These are phyloP conservation scores for Trametes sp. DNA, from an alignment of 1,284 basidiomycete species.

Conservation along the genomic window DNA sequence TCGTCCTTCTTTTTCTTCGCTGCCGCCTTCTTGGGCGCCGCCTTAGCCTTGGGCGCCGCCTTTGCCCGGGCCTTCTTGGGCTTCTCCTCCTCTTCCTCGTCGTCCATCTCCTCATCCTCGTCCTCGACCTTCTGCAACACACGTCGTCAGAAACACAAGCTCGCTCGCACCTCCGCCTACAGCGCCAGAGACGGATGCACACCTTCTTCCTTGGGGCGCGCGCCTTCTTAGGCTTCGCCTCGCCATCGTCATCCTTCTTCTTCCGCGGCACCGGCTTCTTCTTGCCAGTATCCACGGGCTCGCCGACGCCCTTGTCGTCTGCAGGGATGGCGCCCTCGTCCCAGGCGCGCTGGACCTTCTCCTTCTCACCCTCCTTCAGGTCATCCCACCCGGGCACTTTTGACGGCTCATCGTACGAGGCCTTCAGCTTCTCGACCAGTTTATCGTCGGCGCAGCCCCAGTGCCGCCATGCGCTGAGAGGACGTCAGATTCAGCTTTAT, in stretches of 20 bases:
- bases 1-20: conserved; percentile 45
- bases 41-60: conserved; percentile 43
- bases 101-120: conserved; percentile 33
- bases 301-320: conserved; percentile 60
- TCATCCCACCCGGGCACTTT: conserved; percentile 77
- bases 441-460: conserved; percentile 80
- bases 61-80: conserved; percentile 46
- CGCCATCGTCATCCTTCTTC: conserved; percentile 45
- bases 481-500: conserved; percentile 24
- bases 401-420: conserved; percentile 59
- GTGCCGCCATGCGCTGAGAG: conserved; percentile 72
- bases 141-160: conserved; percentile 7
- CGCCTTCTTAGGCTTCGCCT: conserved; percentile 48
- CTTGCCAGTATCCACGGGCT: conserved; percentile 39
- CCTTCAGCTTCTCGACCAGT: conserved; percentile 75
- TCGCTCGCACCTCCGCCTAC: neutral
- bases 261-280: conserved; percentile 43
- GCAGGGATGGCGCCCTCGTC: conserved; percentile 79
- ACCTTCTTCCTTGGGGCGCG: conserved; percentile 46
- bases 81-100: conserved; percentile 50
- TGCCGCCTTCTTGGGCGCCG: conserved; percentile 42
- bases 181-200: conserved; percentile 2
- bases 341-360: conserved; percentile 72
- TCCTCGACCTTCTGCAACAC: conserved; percentile 34
- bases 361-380: conserved; percentile 69